phyloP scores from a whole-genome alignment of 2,329 filamentous ascomycete species.

The Ustilaginoidea virens region DNA sequence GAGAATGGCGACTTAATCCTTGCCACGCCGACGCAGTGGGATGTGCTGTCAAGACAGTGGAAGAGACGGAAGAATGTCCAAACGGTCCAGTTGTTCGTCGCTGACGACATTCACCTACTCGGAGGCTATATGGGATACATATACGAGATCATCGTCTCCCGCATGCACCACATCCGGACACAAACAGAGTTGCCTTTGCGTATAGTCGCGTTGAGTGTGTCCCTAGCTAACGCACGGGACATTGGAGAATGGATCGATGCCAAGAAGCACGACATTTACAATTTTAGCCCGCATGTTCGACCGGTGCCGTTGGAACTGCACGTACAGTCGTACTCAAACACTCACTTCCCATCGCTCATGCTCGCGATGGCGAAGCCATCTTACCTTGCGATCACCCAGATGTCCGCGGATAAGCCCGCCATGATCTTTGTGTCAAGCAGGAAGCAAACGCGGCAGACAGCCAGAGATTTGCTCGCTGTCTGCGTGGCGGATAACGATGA shows the following conservation, averaged over 20 bases:
- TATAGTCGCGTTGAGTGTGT: constrained; percentile 81
- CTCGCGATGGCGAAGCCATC: constrained; percentile 94
- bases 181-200: constrained; percentile 75
- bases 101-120: constrained; percentile 87
- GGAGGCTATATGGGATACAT: constrained; percentile 76
- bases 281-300: constrained; percentile 87
- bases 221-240: constrained; percentile 82
- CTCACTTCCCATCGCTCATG: constrained; percentile 97
- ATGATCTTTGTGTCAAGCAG: constrained; percentile 85
- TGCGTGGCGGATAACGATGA: constrained; percentile 83
- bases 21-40: constrained; percentile 90
- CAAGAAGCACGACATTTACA: constrained; percentile 96
- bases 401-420: constrained; percentile 78
- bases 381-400: constrained; percentile 74
- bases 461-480: constrained; percentile 74
- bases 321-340: constrained; percentile 87
- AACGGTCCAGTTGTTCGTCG: constrained; percentile 78
- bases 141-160: constrained; percentile 93
- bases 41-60: constrained; percentile 90
- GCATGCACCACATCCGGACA: constrained; percentile 90
- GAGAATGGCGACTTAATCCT: constrained; percentile 80
- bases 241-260: constrained; percentile 97
- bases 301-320: constrained; percentile 84
- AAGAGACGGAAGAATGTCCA: constrained; percentile 92
- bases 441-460: constrained; percentile 81